Conservation (phyloP, 202 grass and related monocot genomes). For the Carex arenaria region DNA sequence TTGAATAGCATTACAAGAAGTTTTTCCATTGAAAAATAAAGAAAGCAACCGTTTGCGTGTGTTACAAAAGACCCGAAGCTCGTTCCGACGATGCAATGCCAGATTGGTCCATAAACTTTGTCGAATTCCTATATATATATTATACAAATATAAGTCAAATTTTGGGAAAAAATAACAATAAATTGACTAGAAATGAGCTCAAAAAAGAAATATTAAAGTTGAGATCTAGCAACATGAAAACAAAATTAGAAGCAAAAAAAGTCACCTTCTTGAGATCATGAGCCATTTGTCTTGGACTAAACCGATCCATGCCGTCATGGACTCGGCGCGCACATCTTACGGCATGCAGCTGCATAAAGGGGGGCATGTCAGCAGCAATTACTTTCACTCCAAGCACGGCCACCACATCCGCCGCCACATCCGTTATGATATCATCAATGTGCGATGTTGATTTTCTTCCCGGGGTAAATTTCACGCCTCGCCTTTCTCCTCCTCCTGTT, state of each 20-base stretch:
- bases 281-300: constrained; percentile 79
- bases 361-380: constrained; percentile 66
- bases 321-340: constrained; percentile 61
- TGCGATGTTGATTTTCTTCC: constrained; percentile 66
- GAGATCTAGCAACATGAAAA: neutral
- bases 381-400: constrained; percentile 58
- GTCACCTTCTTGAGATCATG: constrained; percentile 81
- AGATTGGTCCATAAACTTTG: constrained; percentile 50
- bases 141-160: neutral
- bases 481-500: neutral
- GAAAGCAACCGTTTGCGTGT: constrained; percentile 59
- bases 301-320: constrained; percentile 48
- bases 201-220: neutral
- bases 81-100: constrained; percentile 83
- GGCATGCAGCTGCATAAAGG: constrained; percentile 76
- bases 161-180: neutral
- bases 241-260: neutral
- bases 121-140: constrained; percentile 57
- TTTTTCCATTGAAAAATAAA: constrained; percentile 90
- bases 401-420: constrained; percentile 31
- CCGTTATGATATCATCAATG: constrained; percentile 49
- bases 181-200: neutral
- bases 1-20: constrained; percentile 79
- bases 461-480: constrained; percentile 21
- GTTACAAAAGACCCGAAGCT: constrained; percentile 82